phyloP scores from a whole-genome alignment of 805 yeast species.

The Wickerhamiella nectarea region DNA sequence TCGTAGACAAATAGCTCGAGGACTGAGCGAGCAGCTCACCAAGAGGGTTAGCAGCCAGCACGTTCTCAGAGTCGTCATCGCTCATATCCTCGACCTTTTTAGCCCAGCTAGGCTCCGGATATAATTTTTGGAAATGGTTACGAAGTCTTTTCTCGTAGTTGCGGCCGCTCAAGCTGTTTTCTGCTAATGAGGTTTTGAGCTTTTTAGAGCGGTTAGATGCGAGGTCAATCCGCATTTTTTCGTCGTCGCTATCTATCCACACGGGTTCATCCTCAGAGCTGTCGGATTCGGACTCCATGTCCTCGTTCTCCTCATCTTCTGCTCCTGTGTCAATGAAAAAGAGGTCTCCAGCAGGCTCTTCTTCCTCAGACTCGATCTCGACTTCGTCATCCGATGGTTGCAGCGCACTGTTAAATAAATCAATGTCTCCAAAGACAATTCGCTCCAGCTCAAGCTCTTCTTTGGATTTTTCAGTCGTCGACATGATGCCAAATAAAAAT shows the following conservation, averaged over 20 bases:
- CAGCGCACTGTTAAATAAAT: constrained; percentile 55
- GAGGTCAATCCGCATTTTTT: constrained; percentile 48
- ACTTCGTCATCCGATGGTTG: constrained; percentile 46
- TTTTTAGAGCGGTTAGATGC: constrained; percentile 52
- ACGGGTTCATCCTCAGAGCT: constrained; percentile 17
- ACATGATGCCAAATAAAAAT: constrained; percentile 9
- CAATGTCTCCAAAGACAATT: constrained; percentile 78
- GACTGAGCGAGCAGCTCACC: constrained; percentile 22
- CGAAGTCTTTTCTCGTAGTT: constrained; percentile 53
- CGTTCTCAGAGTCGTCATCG: constrained; percentile 15
- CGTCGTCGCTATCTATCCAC: constrained; percentile 93
- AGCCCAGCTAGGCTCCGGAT: constrained; percentile 82
- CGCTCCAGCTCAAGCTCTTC: constrained; percentile 72
- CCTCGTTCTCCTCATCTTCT: constrained; percentile 24
- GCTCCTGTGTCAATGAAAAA: constrained; percentile 43
- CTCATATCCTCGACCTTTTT: constrained; percentile 14
- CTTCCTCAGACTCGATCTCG: constrained; percentile 26
- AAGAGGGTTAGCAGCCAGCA: constrained; percentile 24
- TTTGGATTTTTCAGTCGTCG: constrained; percentile 52
- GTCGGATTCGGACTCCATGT: constrained; percentile 26
- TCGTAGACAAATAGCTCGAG: constrained; percentile 26
- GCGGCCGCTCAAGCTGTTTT: constrained; percentile 40
- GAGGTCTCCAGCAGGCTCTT: constrained; percentile 26
- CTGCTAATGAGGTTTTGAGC: constrained; percentile 48
- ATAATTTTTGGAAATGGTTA: constrained; percentile 54